Base-by-base conservation (phyloP, 805 yeast genomes). In the Suhomyces faveliae region DNA sequence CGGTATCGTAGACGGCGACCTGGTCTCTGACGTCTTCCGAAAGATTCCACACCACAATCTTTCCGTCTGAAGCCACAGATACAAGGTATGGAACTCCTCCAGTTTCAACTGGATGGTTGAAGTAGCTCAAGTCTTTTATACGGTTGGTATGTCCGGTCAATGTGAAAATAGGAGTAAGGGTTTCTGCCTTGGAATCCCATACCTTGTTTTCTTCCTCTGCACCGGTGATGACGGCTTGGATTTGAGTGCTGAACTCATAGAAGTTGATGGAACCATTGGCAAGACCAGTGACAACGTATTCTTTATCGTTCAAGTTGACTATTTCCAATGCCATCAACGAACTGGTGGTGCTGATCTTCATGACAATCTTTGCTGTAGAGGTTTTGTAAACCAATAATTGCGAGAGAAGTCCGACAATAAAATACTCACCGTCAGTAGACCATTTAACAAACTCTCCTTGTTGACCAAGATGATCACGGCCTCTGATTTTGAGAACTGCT, bases 31-130 rank as follows among this genome's bases (percentile, higher is more conserved):
- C 59, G 0, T 68, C 62, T 61, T 85, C 69, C 2, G 55, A 39
- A 15, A 73, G 54, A 62, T 91, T 86, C 97, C 97, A 92, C 2
- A 92, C 87, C 6, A 94, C 96, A 45, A 92, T 85, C 59, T 81
- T 87, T 21, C 98, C 98, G 66, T 92, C 98, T 0, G 97, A 88
- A 0, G 97, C 88, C 10, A 90, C 88, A 2, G 96, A 85, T 0
- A 88, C 78, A 59, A 94, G 66, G 60, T 77, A 86, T 4, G 74
- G 73, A 19, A 61, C 53, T 21, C 54, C 58, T 38, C 52, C 47
- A 22, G 74, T 63, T 15, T 70, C 74, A 3, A 43, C 43, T 11
- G 76, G 72, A 30, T 72, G 68, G 21, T 59, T 55, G 57, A 76
- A 78, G 42, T 83, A 72, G 15, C 82, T 70, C 56, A 94, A 76